Evolutionary conservation across 306 rosid species (phyloP).

Genomic region (peach (Prunus persica)): Prunus_persica_NCBIv2 NC_034011.1:8668501-8669000

Average conservation of each 20-base stretch:
- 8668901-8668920: slow-evolving; percentile 24
- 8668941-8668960: not conserved
- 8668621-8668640: no score
- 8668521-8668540: no score
- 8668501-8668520: no score
- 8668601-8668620: no score
- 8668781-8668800: slow-evolving; percentile 34
- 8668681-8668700: no score
- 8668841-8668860: slow-evolving; percentile 24
- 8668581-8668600: no score
- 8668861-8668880: slow-evolving; percentile 40
- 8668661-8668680: no score
- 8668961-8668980: not conserved
- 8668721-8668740: slow-evolving; percentile 46
- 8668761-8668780: slow-evolving; percentile 50
- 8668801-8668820: slow-evolving; percentile 29
- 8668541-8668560: no score
- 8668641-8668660: accelerated
- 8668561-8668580: no score
- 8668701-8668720: not conserved
- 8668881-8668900: slow-evolving; percentile 27
- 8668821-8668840: slow-evolving; percentile 35
- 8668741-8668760: slow-evolving; percentile 50
- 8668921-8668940: not conserved
- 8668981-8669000: no score